A percentile compares a stretch with the other conserved stretches of the same genome.
phyloP scores from a whole-genome alignment of 2,329 filamentous ascomycete genomes.

The Fonsecaea pedrosoi region DNA sequence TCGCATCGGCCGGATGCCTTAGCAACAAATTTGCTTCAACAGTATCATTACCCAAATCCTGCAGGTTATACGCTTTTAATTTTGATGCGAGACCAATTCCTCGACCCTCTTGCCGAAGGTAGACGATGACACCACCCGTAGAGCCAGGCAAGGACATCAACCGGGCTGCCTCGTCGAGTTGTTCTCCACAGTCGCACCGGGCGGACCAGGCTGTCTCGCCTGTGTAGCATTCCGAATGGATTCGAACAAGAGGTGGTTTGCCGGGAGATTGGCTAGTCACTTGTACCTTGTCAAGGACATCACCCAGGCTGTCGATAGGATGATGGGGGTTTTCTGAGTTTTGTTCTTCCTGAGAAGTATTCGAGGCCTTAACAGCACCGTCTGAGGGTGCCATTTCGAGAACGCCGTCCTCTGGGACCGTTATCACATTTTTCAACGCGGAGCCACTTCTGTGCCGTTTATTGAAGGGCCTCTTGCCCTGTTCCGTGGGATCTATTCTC shows the following conservation, averaged over 20 bases:
- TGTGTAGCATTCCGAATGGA: slow-evolving; percentile 98
- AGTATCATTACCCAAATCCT: slow-evolving; percentile 95
- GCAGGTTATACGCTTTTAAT: slow-evolving; percentile 96
- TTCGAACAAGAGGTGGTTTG: slow-evolving; percentile 78
- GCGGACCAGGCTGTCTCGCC: slow-evolving; percentile 99
- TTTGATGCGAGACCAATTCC: slow-evolving; percentile 96
- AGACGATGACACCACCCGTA: slow-evolving; percentile 87
- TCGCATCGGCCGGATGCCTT: slow-evolving; percentile 89
- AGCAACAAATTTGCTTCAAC: slow-evolving; percentile 93
- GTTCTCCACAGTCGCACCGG: slow-evolving; percentile 95
- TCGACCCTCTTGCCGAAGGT: slow-evolving; percentile 92
- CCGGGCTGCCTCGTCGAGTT: slow-evolving; percentile 92
- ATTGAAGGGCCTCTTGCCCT: slow-evolving; percentile 21
- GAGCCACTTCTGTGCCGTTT: slow-evolving; percentile 30
- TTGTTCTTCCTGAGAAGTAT: slow-evolving; percentile 26
- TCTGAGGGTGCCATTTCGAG: slow-evolving; percentile 4
- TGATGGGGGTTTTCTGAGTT: slow-evolving; percentile 19
- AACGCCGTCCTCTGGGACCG: slow-evolving; percentile 31
- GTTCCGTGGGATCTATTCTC: slow-evolving; percentile 58
- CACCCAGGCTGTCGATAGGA: slow-evolving; percentile 18
- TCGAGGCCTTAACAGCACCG: slow-evolving; percentile 16
- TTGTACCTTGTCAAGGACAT: slow-evolving; percentile 18
- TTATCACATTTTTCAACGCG: slow-evolving; percentile 42
- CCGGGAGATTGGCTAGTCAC: slow-evolving; percentile 8
- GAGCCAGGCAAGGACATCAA: slow-evolving; percentile 77